Evolutionary conservation across 1,284 basidiomycete species (phyloP), one percentile per base, ranked within the genome.

Genomic region (Ceratobasidium sp.): DNA sequence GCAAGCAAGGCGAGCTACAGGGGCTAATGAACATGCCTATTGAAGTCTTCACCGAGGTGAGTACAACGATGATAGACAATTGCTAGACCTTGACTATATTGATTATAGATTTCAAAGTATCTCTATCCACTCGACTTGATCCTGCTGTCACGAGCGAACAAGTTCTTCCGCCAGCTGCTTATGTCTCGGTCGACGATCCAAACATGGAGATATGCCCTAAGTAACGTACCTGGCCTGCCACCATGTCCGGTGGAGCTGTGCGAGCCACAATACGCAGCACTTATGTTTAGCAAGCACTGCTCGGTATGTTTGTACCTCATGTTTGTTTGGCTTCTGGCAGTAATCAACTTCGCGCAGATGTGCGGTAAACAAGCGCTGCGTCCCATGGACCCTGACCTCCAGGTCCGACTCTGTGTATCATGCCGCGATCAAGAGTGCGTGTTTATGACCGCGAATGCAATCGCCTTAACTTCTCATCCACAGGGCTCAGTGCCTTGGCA

Each of bases 191-290:
- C 42, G 23, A 51, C 77, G 39, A 33, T 40, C n/a, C 39, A 13
- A 9, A 42, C 63, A 4, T 78, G 77, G 77, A 56, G 64, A 23
- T 53, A 44, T 26, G 68, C 77, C 1, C 26, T 46, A 20, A 26
- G 18, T 12, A 66, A 42, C 28, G 77, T 55, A 6, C 15, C 39
- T 13, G 58, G 49, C 10, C 60, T 64, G 13, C 49, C 70, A 10
- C 69, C 77, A 2, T 75, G 77, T 67, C 77, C 77, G 7, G 28
- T 67, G n/a, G 44, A 67, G 13, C 39, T 78, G 1, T 73, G 70
- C 39, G 70, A 75, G 15, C 77, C 69, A 13, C 56, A 66, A 44
- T 67, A 73, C 26, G 70, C 70, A 6, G 69, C 53, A 7, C 51
- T 78, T 9, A 20, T 78, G 2, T 75, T 78, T 58, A 58, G 51